A percentile compares a stretch with the other conserved stretches of the same genome.
Conservation (phyloP, 1,139 yeast species). For the Candida tetrigidarum region DNA sequence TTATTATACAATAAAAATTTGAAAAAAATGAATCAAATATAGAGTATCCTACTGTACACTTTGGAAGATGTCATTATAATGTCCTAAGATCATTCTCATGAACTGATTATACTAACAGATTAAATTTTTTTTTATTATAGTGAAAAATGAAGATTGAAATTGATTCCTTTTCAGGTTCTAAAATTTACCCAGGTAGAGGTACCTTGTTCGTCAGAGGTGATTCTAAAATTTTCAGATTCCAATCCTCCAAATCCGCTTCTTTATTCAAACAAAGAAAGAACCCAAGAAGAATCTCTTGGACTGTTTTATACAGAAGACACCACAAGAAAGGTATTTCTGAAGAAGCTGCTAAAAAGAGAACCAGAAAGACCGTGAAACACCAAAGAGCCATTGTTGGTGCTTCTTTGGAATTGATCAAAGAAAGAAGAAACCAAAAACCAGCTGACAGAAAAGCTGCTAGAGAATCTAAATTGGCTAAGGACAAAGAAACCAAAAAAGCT, state of each 20-base stretch:
- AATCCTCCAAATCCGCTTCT: constrained; percentile 96
- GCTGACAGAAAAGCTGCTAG: constrained; percentile 98
- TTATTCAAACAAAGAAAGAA: constrained; percentile 99
- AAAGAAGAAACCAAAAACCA: constrained; percentile 96
- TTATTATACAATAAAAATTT: background rate
- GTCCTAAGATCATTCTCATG: too few relatives aligned
- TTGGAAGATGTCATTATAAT: too few relatives aligned
- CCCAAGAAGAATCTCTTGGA: constrained; percentile 99
- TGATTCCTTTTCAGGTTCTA: constrained; percentile 99
- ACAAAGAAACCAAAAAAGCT: constrained; percentile 95
- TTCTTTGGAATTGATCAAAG: constrained; percentile 96
- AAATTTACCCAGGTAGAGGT: constrained; percentile 99
- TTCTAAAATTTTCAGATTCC: constrained; percentile 99
- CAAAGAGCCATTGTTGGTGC: constrained; percentile 99
- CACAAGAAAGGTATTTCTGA: constrained; percentile 99
- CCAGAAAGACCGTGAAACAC: constrained; percentile 97
- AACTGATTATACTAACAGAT: too few relatives aligned
- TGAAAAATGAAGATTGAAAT: constrained; percentile 95
- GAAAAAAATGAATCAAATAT: background rate
- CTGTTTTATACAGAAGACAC: constrained; percentile 99
- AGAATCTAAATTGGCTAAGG: constrained; percentile 87
- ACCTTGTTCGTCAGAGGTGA: constrained; percentile 99
- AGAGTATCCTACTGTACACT: too few relatives aligned
- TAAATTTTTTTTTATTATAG: constrained; percentile 17
- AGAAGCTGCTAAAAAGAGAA: constrained; percentile 96